A percentile compares a stretch with the other conserved stretches of the same genome.
Evolutionary conservation across 257 asterid species (phyloP).

Genomic region (Gentiana macrophylla): DNA sequence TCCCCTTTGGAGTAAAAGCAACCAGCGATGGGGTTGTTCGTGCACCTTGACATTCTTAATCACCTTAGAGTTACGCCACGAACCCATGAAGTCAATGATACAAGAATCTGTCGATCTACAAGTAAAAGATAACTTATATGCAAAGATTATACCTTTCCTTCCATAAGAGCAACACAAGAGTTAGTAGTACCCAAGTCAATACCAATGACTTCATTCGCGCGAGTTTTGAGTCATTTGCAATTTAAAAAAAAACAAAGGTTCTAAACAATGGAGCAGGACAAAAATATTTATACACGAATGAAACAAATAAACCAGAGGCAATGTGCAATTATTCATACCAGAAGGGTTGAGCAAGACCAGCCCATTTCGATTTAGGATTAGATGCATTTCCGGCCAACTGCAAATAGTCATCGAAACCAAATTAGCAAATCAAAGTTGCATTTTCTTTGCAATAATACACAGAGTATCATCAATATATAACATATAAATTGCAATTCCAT

Average conservation of each 20-base stretch:
- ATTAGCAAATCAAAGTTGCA: background rate
- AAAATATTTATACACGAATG: background rate
- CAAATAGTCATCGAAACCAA: background rate
- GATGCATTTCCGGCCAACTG: constrained; percentile 27
- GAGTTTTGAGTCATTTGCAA: constrained; percentile 17
- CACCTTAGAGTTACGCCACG: constrained; percentile 7
- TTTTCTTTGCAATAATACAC: background rate
- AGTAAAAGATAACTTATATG: too few species aligned
- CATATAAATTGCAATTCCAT: background rate
- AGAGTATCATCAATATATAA: background rate
- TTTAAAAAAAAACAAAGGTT: background rate
- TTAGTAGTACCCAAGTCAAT: constrained; percentile 35
- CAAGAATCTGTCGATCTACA: too few species aligned
- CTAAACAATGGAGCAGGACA: background rate
- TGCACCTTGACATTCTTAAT: constrained; percentile 15
- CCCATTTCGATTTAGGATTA: constrained; percentile 3
- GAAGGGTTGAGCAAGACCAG: constrained; percentile 23
- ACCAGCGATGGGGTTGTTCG: constrained; percentile 18
- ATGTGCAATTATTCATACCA: constrained; percentile 12
- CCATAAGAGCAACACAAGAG: constrained; percentile 31
- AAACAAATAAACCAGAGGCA: background rate
- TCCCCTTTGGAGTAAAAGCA: constrained; percentile 14
- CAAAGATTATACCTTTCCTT: constrained; percentile 22
- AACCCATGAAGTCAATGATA: background rate
- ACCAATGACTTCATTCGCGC: constrained; percentile 24